phyloP scores from a whole-genome alignment of 176 grass and related monocot species.

The Cymbopogon citratus region DNA sequence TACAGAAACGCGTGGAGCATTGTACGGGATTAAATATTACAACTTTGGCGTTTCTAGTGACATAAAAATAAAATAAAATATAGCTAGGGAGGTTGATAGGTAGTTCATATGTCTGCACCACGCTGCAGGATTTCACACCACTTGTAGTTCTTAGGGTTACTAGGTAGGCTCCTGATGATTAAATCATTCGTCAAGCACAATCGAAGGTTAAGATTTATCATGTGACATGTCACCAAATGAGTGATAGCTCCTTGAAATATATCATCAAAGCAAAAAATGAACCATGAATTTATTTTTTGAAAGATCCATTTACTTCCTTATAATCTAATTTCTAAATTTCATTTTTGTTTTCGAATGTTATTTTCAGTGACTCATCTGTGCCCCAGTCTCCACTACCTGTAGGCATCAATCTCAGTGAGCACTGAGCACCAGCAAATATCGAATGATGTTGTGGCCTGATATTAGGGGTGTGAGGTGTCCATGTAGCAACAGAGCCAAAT shows the following conservation, averaged over 20 bases:
- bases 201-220: neutral
- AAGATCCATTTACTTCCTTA: too few species aligned
- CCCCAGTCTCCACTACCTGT: slow-evolving; percentile 9
- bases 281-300: neutral
- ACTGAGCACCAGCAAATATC: neutral
- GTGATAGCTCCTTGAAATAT: neutral
- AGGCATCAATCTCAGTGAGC: neutral
- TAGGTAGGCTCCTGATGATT: slow-evolving; percentile 15
- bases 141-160: neutral
- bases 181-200: neutral
- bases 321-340: neutral
- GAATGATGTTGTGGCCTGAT: neutral
- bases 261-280: slow-evolving; percentile 9
- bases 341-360: slow-evolving; percentile 11
- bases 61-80: neutral
- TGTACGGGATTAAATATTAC: neutral
- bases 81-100: neutral
- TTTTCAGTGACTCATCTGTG: slow-evolving; percentile 29
- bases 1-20: neutral
- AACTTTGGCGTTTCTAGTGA: neutral
- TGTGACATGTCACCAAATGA: neutral
- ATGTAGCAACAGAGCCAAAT: neutral
- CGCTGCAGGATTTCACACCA: neutral
- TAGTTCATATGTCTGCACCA: neutral
- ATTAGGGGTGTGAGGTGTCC: slow-evolving; percentile 12